Evolutionary conservation across 2,329 filamentous ascomycete species (phyloP).

Genomic region (Teratosphaeria pseudoeucalypti): DNA sequence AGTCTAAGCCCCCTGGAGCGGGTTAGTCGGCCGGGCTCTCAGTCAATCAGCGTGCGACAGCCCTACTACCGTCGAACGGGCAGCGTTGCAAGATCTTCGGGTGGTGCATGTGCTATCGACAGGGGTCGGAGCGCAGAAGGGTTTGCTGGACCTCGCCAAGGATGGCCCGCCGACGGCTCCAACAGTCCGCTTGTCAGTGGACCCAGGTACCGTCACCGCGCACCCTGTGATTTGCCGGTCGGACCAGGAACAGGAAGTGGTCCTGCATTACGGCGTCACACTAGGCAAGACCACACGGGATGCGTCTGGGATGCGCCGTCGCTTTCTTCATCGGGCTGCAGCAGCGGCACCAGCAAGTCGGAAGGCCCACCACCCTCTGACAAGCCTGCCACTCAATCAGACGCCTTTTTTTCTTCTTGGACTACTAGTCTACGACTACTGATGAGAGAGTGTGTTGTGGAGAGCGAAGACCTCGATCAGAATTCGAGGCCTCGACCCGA

Average conservation of each 20-base stretch:
- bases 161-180: background rate
- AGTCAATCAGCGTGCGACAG: background rate
- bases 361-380: background rate
- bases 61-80: background rate
- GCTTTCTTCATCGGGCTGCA: background rate
- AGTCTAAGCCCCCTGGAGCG: conserved; percentile 1
- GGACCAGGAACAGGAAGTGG: background rate
- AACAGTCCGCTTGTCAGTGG: background rate
- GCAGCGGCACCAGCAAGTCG: background rate
- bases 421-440: background rate
- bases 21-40: background rate
- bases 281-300: background rate
- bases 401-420: background rate
- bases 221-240: background rate
- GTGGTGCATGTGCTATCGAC: conserved; percentile 2
- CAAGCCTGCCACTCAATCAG: background rate
- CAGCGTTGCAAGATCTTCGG: background rate
- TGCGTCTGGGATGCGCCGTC: background rate
- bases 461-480: background rate
- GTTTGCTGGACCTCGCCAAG: background rate
- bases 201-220: background rate
- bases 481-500: background rate
- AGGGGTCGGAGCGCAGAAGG: background rate
- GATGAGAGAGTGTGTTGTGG: too few species aligned
- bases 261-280: background rate